A percentile compares a stretch with the other conserved stretches of the same genome.
Evolutionary conservation across 169 alveolate genomes (phyloP).

Genomic region (Hepatocystis sp.): DNA sequence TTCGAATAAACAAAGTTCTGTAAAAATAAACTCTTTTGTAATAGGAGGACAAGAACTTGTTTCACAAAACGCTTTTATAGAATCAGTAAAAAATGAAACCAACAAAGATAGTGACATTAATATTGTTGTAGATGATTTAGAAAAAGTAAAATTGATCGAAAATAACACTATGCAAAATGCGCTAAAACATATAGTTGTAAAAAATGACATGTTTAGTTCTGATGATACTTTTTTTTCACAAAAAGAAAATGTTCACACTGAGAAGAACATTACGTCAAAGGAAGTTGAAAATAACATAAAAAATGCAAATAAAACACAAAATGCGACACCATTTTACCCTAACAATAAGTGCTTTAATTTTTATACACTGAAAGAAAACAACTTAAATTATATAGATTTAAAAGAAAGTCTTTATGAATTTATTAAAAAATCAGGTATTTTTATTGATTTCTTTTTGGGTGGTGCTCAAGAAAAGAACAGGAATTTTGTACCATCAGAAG

Average conservation of each 20-base stretch:
- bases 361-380: constrained; percentile 17
- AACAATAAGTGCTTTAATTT: constrained; percentile 21
- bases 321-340: too few relatives aligned
- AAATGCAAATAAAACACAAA: too few relatives aligned
- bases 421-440: constrained; percentile 69
- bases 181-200: too few relatives aligned
- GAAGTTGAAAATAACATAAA: not conserved
- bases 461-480: too few relatives aligned
- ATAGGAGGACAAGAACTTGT: constrained; percentile 67
- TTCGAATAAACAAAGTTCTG: constrained; percentile 4
- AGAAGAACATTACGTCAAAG: not conserved
- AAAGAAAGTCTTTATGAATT: constrained; percentile 39
- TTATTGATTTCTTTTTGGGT: constrained; percentile 37
- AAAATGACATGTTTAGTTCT: constrained; percentile 5
- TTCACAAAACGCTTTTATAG: too few relatives aligned
- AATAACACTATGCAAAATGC: too few relatives aligned
- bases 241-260: constrained; percentile 6
- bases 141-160: too few relatives aligned
- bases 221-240: too few relatives aligned
- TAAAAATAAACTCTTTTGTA: constrained; percentile 67
- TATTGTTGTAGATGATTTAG: too few relatives aligned
- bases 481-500: constrained; percentile 30
- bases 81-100: too few relatives aligned
- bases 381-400: constrained; percentile 35
- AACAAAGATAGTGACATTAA: too few relatives aligned